These are phyloP conservation scores for Geoglossum glabrum DNA, from an alignment of 495 filamentous ascomycete genomes.

Conservation along the genomic window DNA sequence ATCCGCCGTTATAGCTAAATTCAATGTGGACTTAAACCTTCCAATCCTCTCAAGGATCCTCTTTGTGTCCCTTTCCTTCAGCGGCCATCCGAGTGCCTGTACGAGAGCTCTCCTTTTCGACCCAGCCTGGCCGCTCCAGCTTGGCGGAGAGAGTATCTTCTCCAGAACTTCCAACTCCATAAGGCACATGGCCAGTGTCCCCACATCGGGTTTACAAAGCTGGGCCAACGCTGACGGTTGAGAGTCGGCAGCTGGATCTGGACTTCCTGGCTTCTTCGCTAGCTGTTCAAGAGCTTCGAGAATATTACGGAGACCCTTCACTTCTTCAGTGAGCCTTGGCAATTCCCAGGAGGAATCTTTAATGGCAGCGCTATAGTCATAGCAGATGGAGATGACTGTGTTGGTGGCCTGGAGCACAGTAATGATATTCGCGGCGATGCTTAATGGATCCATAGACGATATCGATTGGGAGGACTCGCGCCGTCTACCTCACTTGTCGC, in stretches of 20 bases:
- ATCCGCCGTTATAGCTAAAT: neutral
- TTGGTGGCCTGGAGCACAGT: conserved; percentile 5
- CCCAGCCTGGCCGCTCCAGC: neutral
- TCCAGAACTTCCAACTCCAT: neutral
- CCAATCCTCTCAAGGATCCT: conserved; percentile 2
- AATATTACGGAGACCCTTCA: conserved; percentile 3
- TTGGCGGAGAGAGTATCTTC: neutral
- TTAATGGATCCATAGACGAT: too few relatives aligned
- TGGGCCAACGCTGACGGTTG: neutral
- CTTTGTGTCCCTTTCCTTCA: conserved; percentile 3
- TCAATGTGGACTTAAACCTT: neutral
- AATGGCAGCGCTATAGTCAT: conserved; percentile 3
- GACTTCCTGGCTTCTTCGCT: conserved; percentile 1
- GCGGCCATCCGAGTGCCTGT: conserved; percentile 7
- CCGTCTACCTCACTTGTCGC: too few relatives aligned
- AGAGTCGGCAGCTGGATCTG: neutral
- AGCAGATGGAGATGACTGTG: conserved; percentile 4
- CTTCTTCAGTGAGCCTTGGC: conserved; percentile 2
- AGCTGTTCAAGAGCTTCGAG: conserved; percentile 4
- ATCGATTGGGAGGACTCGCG: too few relatives aligned
- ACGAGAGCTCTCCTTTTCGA: conserved; percentile 1
- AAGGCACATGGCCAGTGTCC: conserved; percentile 2
- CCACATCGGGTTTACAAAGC: neutral
- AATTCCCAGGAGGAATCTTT: conserved; percentile 7
- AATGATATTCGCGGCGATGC: conserved; percentile 4